phyloP scores from a whole-genome alignment of 176 grass and related monocot species.

The maize (Zea mays) region DNA sequence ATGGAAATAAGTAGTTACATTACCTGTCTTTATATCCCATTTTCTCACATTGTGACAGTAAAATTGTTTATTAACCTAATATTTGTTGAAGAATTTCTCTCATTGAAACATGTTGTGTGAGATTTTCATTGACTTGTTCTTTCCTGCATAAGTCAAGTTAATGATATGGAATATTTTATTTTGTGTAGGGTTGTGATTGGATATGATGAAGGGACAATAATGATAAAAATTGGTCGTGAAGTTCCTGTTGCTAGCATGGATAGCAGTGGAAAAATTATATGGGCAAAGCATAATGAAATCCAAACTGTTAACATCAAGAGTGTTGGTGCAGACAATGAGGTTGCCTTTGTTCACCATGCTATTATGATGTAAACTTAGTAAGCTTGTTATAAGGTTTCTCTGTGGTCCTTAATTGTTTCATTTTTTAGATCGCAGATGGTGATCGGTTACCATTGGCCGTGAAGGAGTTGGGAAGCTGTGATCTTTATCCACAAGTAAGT shows the following conservation, averaged over 20 bases:
- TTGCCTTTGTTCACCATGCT: slow-evolving; percentile 44
- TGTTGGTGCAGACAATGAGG: slow-evolving; percentile 92
- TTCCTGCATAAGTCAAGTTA: slow-evolving; percentile 28
- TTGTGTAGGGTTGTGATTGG: slow-evolving; percentile 82
- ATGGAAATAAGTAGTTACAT: background rate
- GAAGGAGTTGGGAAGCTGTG: slow-evolving; percentile 98
- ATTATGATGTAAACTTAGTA: slow-evolving; percentile 21
- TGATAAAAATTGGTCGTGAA: slow-evolving; percentile 99
- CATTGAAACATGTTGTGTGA: background rate
- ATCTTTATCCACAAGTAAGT: slow-evolving; percentile 97
- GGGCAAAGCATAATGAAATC: slow-evolving; percentile 99
- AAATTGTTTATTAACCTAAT: slow-evolving; percentile 10
- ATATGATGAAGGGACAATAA: slow-evolving; percentile 98
- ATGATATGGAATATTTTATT: slow-evolving; percentile 23
- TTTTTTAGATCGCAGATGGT: slow-evolving; percentile 75
- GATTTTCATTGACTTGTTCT: slow-evolving; percentile 28
- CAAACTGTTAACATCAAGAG: slow-evolving; percentile 97
- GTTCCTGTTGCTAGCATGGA: slow-evolving; percentile 98
- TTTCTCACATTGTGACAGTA: background rate
- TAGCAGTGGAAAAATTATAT: slow-evolving; percentile 98
- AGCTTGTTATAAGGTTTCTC: slow-evolving; percentile 10
- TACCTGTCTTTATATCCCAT: background rate
- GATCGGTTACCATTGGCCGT: slow-evolving; percentile 88
- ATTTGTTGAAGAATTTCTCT: background rate
- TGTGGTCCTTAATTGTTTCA: slow-evolving; percentile 13